phyloP scores from a whole-genome alignment of 148 eudicot species.

The Diospyros kaki region DNA sequence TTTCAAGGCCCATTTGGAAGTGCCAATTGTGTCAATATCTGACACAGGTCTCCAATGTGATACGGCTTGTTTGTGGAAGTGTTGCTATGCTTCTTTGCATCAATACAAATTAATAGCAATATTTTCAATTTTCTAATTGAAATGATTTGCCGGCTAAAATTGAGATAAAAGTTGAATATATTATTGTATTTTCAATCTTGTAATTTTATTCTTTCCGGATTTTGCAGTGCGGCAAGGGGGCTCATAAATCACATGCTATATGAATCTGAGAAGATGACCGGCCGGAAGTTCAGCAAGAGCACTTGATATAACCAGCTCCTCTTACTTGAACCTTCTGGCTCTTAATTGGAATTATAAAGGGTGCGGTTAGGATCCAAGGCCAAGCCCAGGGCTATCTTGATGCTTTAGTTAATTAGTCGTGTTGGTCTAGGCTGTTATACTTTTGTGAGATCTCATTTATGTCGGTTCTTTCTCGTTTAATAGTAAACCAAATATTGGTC shows the following conservation, averaged over 20 bases:
- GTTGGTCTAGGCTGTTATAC: neutral
- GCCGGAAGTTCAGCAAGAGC: slow-evolving; percentile 52
- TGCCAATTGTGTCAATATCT: no score
- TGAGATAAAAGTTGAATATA: no score
- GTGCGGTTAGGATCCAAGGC: neutral
- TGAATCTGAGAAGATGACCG: slow-evolving; percentile 51
- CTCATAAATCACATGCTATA: slow-evolving; percentile 57
- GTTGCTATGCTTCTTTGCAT: no score
- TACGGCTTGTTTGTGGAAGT: no score
- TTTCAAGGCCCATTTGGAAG: no score
- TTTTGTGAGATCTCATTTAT: no score
- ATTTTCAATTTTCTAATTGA: neutral
- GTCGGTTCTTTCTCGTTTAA: no score
- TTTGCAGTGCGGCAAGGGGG: slow-evolving; percentile 61
- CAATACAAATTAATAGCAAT: no score
- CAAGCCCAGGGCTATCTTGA: neutral
- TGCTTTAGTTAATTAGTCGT: no score
- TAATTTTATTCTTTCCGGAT: slow-evolving; percentile 1
- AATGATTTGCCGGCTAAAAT: no score
- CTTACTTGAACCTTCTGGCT: neutral
- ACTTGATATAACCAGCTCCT: neutral
- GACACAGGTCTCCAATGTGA: no score
- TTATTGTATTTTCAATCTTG: neutral
- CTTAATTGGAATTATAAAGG: neutral
- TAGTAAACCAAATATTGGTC: no score